Evolutionary conservation across 73 alveolate species (phyloP), one percentile per base, ranked within the genome.

Genomic region (Symbiodinium natans): DNA sequence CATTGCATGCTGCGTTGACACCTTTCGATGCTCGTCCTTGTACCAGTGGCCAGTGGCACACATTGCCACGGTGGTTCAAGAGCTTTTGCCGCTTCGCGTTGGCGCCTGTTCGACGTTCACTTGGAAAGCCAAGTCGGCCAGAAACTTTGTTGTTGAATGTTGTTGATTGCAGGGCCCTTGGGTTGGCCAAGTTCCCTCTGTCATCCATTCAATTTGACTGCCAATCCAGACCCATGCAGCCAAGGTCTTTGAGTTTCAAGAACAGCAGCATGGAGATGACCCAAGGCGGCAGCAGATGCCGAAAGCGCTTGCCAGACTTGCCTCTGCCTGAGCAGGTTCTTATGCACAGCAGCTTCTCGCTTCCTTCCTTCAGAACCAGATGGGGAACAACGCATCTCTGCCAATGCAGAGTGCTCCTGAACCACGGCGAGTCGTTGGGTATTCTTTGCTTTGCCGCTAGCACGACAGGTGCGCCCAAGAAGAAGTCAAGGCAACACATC

Each of bases 321-420:
- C 5, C 15, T 9, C 36, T 7, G 36, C 80, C 33, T 63, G 36
- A 23, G 80, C 39, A 63, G 80, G 80, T 63, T 63, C 80, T 63
- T 63, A 63, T 63, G 80, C 80, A 63, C 80, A 63, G 80, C 80
- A 63, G 80, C 40, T 63, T 63, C 33, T 63, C 21, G 80, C 80
- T 23, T 23, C 80, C 80, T 29, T 63, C 80, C 80, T 63, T 63
- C 80, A 63, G 80, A 63, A 63, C 80, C 80, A 63, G 33, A 63
- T 25, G 36, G 59, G 59, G 6, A 36, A 8, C 80, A 63, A 63
- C 19, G 6, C 80, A 25, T 63, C 80, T n/a, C 27, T 63, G 29
- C 80, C 80, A n/a, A 63, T 63, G 80, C 80, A 63, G 80, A 23
- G 80, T 25, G 80, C 80, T 63, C 36, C 80, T 17, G 80, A 63